Percentiles rank a stretch among this genome's conserved stretches.
Evolutionary conservation across 208 protist species (phyloP).

Genomic region (Leishmania braziliensis): DNA sequence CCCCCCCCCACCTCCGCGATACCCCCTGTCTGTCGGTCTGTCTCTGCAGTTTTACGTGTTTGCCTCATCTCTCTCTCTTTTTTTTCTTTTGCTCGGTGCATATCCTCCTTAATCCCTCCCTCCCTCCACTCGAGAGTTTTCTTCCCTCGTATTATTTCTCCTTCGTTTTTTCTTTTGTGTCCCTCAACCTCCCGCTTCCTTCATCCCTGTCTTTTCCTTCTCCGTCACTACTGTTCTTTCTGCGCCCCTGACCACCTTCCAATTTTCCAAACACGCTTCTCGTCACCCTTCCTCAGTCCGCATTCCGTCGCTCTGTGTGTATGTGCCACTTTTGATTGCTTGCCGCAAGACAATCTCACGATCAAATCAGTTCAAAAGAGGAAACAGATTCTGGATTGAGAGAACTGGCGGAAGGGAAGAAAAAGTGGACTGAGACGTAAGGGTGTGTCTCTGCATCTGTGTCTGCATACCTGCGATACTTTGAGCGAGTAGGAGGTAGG

Average conservation of each 20-base stretch:
- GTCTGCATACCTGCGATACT: background rate
- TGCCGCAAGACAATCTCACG: background rate
- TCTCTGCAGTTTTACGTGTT: background rate
- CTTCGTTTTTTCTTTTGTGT: background rate
- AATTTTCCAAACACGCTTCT: background rate
- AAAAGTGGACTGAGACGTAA: background rate
- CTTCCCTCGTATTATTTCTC: constrained; percentile 14
- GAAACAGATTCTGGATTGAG: background rate
- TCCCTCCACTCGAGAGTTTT: constrained; percentile 3
- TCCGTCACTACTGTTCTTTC: background rate
- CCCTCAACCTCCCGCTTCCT: background rate
- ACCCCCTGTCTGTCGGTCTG: background rate
- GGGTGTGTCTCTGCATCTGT: background rate
- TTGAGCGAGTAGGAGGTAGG: background rate
- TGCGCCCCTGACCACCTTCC: background rate
- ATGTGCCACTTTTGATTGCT: background rate
- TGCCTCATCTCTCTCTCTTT: constrained; percentile 9
- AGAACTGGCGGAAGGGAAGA: background rate
- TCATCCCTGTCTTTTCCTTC: constrained; percentile 4
- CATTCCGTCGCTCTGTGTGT: background rate
- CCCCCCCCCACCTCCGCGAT: background rate
- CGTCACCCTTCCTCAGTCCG: background rate
- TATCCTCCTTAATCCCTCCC: background rate
- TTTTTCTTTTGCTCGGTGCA: constrained; percentile 12
- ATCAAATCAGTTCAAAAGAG: background rate